These are phyloP conservation scores for Prunus mume DNA, from an alignment of 306 rosid species.

Conservation along the genomic window DNA sequence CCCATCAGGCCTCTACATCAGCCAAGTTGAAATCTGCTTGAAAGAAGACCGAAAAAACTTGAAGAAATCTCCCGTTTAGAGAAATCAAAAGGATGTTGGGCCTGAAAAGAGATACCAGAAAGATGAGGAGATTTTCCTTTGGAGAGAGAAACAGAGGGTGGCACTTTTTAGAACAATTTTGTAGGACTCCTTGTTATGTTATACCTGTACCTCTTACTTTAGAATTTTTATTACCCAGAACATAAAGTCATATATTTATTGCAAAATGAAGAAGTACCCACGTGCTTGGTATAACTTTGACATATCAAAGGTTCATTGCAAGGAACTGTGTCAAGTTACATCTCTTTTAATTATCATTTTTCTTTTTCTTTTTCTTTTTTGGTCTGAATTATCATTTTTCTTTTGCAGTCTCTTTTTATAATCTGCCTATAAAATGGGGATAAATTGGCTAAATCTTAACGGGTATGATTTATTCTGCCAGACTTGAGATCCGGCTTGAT, in stretches of 20 bases:
- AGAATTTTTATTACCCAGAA: neutral
- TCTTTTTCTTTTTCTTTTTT: neutral
- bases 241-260: neutral
- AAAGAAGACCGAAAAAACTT: slow-evolving; percentile 25
- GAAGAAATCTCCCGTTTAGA: neutral
- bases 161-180: slow-evolving; percentile 30
- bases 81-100: neutral
- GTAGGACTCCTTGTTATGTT: slow-evolving; percentile 26
- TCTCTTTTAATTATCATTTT: neutral
- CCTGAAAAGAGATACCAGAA: neutral
- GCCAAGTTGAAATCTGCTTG: slow-evolving; percentile 91
- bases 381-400: too few relatives aligned
- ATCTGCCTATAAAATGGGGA: too few relatives aligned
- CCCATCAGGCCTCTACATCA: slow-evolving; percentile 77
- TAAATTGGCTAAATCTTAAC: too few relatives aligned
- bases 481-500: too few relatives aligned
- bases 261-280: slow-evolving; percentile 9
- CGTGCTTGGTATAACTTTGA: neutral
- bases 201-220: neutral
- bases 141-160: slow-evolving; percentile 12
- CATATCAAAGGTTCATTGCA: neutral
- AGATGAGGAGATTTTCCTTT: slow-evolving; percentile 25
- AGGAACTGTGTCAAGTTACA: neutral
- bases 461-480: too few relatives aligned
- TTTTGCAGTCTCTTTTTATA: neutral